phyloP scores from a whole-genome alignment of 2,329 filamentous ascomycete genomes.

The Macrophomina tecta region DNA sequence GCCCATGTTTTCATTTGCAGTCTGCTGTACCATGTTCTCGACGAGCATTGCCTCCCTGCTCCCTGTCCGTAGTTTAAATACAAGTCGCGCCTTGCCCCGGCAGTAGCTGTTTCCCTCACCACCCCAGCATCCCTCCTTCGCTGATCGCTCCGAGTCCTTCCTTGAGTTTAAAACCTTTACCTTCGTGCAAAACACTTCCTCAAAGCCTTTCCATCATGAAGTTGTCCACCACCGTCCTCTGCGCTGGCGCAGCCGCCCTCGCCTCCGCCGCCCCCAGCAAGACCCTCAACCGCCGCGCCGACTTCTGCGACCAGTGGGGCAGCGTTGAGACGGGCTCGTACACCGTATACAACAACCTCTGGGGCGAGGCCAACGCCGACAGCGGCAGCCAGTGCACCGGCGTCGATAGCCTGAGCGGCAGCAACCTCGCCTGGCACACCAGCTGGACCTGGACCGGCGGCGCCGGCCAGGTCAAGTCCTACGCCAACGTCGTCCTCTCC shows the following conservation, averaged over 20 bases:
- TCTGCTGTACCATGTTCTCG: background rate
- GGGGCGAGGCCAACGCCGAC: conserved; percentile 48
- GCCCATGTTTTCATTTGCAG: background rate
- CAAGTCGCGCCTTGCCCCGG: background rate
- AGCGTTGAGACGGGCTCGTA: conserved; percentile 37
- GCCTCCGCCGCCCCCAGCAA: conserved; percentile 37
- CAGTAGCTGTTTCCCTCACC: background rate
- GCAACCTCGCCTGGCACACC: conserved; percentile 52
- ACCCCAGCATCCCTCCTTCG: conserved; percentile 1
- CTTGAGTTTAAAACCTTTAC: background rate
- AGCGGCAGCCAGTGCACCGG: conserved; percentile 56
- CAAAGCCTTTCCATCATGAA: conserved; percentile 35
- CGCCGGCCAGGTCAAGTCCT: conserved; percentile 49
- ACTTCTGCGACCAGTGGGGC: conserved; percentile 44
- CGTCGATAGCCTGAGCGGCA: conserved; percentile 46
- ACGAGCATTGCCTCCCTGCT: background rate
- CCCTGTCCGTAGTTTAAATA: conserved; percentile 17
- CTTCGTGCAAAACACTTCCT: conserved; percentile 1
- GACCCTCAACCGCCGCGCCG: conserved; percentile 40
- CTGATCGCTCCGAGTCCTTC: background rate
- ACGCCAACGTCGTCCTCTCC: conserved; percentile 50
- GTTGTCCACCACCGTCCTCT: conserved; percentile 35
- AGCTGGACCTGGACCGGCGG: conserved; percentile 52
- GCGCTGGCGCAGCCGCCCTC: conserved; percentile 38
- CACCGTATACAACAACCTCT: conserved; percentile 52